A percentile compares a stretch with the other conserved stretches of the same genome.
These are phyloP conservation scores for Aquilaria malaccensis DNA, from an alignment of 345 rosid species.

Conservation along the genomic window DNA sequence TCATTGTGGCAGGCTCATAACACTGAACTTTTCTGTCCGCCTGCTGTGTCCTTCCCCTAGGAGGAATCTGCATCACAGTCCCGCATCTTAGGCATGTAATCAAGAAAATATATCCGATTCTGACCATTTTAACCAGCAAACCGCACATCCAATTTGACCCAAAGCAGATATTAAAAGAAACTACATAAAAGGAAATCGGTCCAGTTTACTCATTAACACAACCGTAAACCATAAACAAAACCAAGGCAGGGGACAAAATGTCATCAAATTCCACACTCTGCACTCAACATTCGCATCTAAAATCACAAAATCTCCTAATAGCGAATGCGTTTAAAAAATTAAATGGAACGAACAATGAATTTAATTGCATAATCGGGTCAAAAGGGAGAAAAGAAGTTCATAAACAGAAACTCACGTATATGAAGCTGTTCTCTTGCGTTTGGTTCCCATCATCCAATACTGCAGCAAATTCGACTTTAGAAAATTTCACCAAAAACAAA, in stretches of 20 bases:
- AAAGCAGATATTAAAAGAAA: too few relatives aligned
- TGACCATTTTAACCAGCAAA: too few relatives aligned
- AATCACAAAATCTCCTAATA: conserved; percentile 5
- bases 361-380: conserved; percentile 3
- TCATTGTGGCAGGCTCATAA: conserved; percentile 99
- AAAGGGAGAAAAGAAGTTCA: not conserved
- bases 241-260: too few relatives aligned
- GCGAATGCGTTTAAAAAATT: not conserved
- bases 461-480: conserved; percentile 19
- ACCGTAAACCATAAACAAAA: too few relatives aligned
- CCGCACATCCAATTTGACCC: too few relatives aligned
- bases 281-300: not conserved
- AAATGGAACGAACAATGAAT: not conserved
- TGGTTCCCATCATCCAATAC: conserved; percentile 79
- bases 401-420: conserved; percentile 57
- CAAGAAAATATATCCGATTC: too few relatives aligned
- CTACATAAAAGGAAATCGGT: too few relatives aligned
- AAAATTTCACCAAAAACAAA: conserved; percentile 9
- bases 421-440: conserved; percentile 76
- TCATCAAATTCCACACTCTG: too few relatives aligned
- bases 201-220: too few relatives aligned
- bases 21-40: conserved; percentile 85
- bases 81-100: not conserved
- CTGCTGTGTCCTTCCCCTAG: conserved; percentile 83
- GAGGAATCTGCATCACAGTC: conserved; percentile 58